Conservation (phyloP, 176 grass and related monocot species). For the Aechmea fasciata region DNA sequence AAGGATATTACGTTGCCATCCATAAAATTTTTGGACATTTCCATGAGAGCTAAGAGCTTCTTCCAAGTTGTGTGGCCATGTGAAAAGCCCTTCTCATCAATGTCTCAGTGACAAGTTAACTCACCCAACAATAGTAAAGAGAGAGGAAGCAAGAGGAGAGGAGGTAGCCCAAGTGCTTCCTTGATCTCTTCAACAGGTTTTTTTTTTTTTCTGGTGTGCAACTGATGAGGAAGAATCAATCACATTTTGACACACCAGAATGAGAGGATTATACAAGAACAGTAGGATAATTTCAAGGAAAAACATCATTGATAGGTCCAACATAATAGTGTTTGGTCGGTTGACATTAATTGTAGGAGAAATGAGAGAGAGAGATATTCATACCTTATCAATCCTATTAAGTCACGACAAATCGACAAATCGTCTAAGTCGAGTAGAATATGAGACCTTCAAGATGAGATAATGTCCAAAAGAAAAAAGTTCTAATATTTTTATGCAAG, state of each 20-base stretch:
- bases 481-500: too few relatives aligned
- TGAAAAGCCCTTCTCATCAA: background rate
- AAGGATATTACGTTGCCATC: constrained; percentile 5
- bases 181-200: background rate
- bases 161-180: background rate
- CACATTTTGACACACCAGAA: background rate
- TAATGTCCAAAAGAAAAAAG: too few relatives aligned
- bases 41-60: background rate
- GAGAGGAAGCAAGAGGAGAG: background rate
- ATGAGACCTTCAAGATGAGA: too few relatives aligned
- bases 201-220: background rate
- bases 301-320: too few relatives aligned
- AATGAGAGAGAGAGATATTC: too few relatives aligned
- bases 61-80: background rate
- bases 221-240: background rate
- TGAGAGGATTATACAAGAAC: too few relatives aligned
- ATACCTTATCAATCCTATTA: too few relatives aligned
- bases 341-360: too few relatives aligned
- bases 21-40: background rate
- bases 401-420: too few relatives aligned
- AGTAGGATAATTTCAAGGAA: too few relatives aligned
- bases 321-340: too few relatives aligned
- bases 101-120: background rate
- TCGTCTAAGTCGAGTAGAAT: too few relatives aligned
- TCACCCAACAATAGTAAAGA: background rate